A percentile compares a stretch with the other conserved stretches of the same genome.
These are phyloP conservation scores for Anacardium occidentale DNA, from an alignment of 345 rosid genomes.

Conservation along the genomic window DNA sequence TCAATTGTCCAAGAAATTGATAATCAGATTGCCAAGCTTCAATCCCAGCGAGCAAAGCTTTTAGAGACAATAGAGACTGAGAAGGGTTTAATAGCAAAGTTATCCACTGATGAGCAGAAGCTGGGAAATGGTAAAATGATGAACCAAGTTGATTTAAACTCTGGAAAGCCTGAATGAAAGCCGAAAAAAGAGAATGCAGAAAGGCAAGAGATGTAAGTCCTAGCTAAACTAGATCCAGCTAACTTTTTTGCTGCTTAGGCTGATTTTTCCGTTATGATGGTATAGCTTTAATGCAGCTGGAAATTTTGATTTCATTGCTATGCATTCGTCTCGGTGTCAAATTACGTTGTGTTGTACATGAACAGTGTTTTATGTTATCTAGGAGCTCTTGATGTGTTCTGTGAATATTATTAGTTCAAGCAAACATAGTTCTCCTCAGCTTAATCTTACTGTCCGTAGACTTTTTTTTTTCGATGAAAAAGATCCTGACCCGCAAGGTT, in stretches of 20 bases:
- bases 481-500: too few relatives aligned
- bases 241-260: too few relatives aligned
- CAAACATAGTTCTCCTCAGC: too few relatives aligned
- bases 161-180: slow-evolving; percentile 41
- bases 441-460: too few relatives aligned
- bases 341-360: background rate
- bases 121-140: slow-evolving; percentile 28
- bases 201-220: background rate
- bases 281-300: background rate
- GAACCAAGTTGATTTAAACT: slow-evolving; percentile 56
- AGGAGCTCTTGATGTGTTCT: too few relatives aligned
- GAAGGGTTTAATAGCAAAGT: slow-evolving; percentile 40
- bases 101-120: slow-evolving; percentile 42
- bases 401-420: too few relatives aligned
- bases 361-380: too few relatives aligned
- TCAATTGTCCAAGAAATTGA: slow-evolving; percentile 50
- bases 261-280: too few relatives aligned
- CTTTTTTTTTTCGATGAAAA: too few relatives aligned
- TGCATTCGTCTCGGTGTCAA: background rate
- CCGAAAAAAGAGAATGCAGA: slow-evolving; percentile 28
- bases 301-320: background rate
- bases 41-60: slow-evolving; percentile 43
- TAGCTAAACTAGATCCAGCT: too few relatives aligned
- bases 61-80: slow-evolving; percentile 30
- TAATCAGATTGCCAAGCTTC: slow-evolving; percentile 54